Percentiles rank a stretch among this genome's conserved stretches.
Conservation (phyloP, 2,329 filamentous ascomycete species). For the Scortechinia acanthostroma region DNA sequence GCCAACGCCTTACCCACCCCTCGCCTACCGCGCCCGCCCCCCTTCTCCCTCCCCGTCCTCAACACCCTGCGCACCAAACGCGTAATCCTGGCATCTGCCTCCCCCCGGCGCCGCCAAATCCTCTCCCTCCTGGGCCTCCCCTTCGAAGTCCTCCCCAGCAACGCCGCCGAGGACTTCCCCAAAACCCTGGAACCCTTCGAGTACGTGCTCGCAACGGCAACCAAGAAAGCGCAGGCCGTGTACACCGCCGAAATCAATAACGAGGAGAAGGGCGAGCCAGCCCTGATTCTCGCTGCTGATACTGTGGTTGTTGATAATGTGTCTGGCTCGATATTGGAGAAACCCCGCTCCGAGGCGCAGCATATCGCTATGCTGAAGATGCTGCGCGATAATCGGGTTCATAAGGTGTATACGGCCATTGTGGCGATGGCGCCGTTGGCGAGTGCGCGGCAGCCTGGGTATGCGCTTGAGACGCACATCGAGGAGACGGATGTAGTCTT, state of each 20-base stretch:
- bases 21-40: slow-evolving; percentile 11
- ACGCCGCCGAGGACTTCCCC: slow-evolving; percentile 51
- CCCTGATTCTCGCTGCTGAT: slow-evolving; percentile 55
- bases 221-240: slow-evolving; percentile 49
- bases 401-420: slow-evolving; percentile 59
- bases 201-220: slow-evolving; percentile 59
- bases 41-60: slow-evolving; percentile 49
- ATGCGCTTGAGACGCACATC: slow-evolving; percentile 53
- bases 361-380: slow-evolving; percentile 54
- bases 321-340: slow-evolving; percentile 53
- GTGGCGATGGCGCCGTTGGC: slow-evolving; percentile 54
- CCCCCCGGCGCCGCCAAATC: slow-evolving; percentile 53
- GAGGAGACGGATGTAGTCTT: slow-evolving; percentile 62
- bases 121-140: slow-evolving; percentile 50
- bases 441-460: slow-evolving; percentile 52
- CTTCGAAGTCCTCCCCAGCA: slow-evolving; percentile 56
- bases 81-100: slow-evolving; percentile 60
- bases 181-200: slow-evolving; percentile 54
- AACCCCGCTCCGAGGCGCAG: slow-evolving; percentile 50
- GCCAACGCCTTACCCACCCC: too few relatives aligned
- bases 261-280: slow-evolving; percentile 33
- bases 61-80: slow-evolving; percentile 44
- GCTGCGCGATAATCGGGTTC: slow-evolving; percentile 43
- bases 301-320: slow-evolving; percentile 47
- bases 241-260: slow-evolving; percentile 14